phyloP scores from a whole-genome alignment of 306 rosid genomes.

The Heteromeles arbutifolia region DNA sequence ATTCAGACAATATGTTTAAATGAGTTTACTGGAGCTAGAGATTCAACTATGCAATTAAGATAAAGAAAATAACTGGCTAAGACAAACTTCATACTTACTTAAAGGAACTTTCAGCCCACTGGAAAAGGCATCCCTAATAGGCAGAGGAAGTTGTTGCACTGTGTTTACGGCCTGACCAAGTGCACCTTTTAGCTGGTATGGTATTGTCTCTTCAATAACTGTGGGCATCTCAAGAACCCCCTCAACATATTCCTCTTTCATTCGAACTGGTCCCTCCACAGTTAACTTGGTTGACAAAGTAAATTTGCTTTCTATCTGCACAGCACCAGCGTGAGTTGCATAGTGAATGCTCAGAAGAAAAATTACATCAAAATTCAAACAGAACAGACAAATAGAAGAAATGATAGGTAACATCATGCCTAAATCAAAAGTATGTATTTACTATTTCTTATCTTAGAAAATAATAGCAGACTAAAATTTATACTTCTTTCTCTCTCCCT shows the following conservation, averaged over 20 bases:
- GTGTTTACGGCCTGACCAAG: constrained; percentile 67
- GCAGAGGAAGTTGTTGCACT: constrained; percentile 74
- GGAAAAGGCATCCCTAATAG: constrained; percentile 60
- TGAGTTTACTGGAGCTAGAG: neutral
- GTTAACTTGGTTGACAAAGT: constrained; percentile 58
- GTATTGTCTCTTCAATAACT: constrained; percentile 70
- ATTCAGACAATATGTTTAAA: neutral
- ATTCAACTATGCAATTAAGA: neutral
- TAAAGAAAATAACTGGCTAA: neutral
- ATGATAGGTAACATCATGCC: neutral
- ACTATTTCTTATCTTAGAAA: neutral
- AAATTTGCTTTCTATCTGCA: constrained; percentile 75
- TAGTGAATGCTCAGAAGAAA: constrained; percentile 11
- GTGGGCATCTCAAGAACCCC: constrained; percentile 69
- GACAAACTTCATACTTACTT: constrained; percentile 35
- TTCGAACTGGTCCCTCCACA: constrained; percentile 90
- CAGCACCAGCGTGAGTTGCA: constrained; percentile 6
- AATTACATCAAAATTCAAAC: neutral
- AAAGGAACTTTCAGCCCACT: constrained; percentile 80
- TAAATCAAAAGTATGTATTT: neutral
- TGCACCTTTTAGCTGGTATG: constrained; percentile 83
- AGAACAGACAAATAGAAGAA: neutral
- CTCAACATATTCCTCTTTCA: constrained; percentile 91
- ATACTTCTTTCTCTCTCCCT: neutral
- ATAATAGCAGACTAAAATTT: neutral